These are phyloP conservation scores for Cyamopsis tetragonoloba DNA, from an alignment of 306 rosid species.

Conservation along the genomic window DNA sequence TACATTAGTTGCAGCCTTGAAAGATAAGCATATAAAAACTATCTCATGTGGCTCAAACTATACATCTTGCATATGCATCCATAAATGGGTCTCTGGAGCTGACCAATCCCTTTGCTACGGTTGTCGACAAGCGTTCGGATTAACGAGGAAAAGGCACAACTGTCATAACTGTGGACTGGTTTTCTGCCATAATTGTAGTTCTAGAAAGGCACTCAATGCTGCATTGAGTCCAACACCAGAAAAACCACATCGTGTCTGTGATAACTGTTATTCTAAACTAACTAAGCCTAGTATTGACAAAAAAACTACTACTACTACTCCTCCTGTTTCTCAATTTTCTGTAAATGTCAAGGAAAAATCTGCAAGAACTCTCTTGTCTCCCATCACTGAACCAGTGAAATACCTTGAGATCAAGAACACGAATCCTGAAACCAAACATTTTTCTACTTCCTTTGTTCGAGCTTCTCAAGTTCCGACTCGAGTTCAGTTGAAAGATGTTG, in stretches of 20 bases:
- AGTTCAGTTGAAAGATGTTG: slow-evolving; percentile 61
- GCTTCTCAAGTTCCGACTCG: slow-evolving; percentile 69
- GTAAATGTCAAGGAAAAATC: slow-evolving; percentile 47
- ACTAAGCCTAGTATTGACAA: slow-evolving; percentile 37
- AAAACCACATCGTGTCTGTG: slow-evolving; percentile 88
- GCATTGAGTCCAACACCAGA: slow-evolving; percentile 76
- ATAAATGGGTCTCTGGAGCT: slow-evolving; percentile 67
- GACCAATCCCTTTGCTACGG: slow-evolving; percentile 76
- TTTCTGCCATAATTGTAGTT: slow-evolving; percentile 78
- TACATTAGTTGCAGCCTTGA: slow-evolving; percentile 66
- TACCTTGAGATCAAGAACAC: slow-evolving; percentile 55
- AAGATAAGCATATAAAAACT: slow-evolving; percentile 64
- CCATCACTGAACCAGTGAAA: slow-evolving; percentile 57
- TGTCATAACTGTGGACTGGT: slow-evolving; percentile 29
- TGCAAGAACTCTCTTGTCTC: slow-evolving; percentile 55
- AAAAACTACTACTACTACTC: slow-evolving; percentile 34
- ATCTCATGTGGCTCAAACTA: slow-evolving; percentile 84
- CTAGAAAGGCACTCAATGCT: slow-evolving; percentile 67
- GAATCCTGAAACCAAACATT: slow-evolving; percentile 31
- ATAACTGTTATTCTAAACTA: slow-evolving; percentile 75
- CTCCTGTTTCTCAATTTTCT: slow-evolving; percentile 43
- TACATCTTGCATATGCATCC: slow-evolving; percentile 74
- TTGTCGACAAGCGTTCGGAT: slow-evolving; percentile 81
- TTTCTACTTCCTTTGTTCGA: slow-evolving; percentile 49
- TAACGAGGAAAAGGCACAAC: slow-evolving; percentile 46